Conservation (phyloP, 2,329 filamentous ascomycete genomes). For the Calonectria crousiana region DNA sequence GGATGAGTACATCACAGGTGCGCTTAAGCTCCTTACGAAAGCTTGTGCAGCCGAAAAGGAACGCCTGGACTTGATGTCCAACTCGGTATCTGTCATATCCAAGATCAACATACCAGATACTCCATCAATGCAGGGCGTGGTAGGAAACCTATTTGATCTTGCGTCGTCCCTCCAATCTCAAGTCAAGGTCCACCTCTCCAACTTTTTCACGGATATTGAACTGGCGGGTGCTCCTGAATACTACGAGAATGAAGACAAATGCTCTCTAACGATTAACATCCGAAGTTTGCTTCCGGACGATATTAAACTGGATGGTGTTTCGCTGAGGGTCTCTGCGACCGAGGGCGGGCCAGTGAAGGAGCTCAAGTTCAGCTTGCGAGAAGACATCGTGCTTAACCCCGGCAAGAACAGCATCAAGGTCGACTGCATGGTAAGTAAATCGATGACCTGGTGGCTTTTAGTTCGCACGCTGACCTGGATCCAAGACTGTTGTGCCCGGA, state of each 20-base stretch:
- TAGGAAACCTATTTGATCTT: conserved; percentile 61
- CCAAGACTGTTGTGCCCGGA: conserved; percentile 74
- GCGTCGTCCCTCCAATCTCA: conserved; percentile 65
- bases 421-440: conserved; percentile 50
- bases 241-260: conserved; percentile 78
- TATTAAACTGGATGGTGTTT: conserved; percentile 74
- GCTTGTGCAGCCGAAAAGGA: conserved; percentile 68
- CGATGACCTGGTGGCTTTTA: conserved; percentile 41
- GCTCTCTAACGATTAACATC: conserved; percentile 76
- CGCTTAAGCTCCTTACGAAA: conserved; percentile 80
- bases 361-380: conserved; percentile 50
- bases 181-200: conserved; percentile 74
- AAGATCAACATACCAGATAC: conserved; percentile 42
- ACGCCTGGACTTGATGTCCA: conserved; percentile 54
- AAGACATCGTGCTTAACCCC: conserved; percentile 53
- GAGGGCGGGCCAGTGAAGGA: conserved; percentile 72
- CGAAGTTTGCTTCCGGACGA: conserved; percentile 79
- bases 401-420: conserved; percentile 60
- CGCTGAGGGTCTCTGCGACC: conserved; percentile 71
- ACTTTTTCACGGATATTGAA: conserved; percentile 79
- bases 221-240: conserved; percentile 79
- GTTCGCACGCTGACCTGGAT: not conserved
- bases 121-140: conserved; percentile 59
- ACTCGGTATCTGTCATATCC: conserved; percentile 35
- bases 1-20: conserved; percentile 83